Evolutionary conservation across 2,329 filamentous ascomycete species (phyloP).

Genomic region (Hymenoscyphus repandus): DNA sequence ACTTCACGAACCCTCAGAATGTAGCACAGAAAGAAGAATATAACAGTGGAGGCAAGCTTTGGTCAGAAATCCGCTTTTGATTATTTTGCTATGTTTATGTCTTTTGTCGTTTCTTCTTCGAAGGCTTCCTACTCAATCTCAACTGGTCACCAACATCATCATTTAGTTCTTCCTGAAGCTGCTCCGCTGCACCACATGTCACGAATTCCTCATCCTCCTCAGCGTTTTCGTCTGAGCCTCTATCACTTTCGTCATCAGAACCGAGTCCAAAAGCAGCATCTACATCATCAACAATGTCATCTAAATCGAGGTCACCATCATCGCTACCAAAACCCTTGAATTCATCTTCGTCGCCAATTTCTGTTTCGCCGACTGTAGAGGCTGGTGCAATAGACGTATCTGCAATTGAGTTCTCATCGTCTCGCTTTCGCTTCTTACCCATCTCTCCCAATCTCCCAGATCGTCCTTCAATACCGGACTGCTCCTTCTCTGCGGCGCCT

Average conservation of each 20-base stretch:
- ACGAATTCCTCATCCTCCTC: slow-evolving; percentile 35
- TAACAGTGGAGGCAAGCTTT: neutral
- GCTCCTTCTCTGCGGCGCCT: slow-evolving; percentile 42
- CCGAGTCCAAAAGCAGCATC: slow-evolving; percentile 30
- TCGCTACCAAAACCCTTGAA: slow-evolving; percentile 47
- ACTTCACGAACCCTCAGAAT: too few relatives aligned
- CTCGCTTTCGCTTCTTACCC: slow-evolving; percentile 69
- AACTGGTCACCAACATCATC: slow-evolving; percentile 17
- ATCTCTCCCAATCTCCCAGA: slow-evolving; percentile 82
- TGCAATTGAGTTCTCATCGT: slow-evolving; percentile 42
- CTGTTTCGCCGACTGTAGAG: slow-evolving; percentile 26
- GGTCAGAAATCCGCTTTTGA: slow-evolving; percentile 1
- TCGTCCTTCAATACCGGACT: slow-evolving; percentile 60
- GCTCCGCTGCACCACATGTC: slow-evolving; percentile 25
- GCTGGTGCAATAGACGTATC: slow-evolving; percentile 34
- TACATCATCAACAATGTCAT: slow-evolving; percentile 26
- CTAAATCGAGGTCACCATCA: slow-evolving; percentile 25
- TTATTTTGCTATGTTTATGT: slow-evolving; percentile 19
- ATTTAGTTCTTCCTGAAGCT: slow-evolving; percentile 27
- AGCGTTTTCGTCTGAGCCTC: slow-evolving; percentile 38
- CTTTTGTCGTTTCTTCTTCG: slow-evolving; percentile 32
- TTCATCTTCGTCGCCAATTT: slow-evolving; percentile 24
- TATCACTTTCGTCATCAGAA: slow-evolving; percentile 32
- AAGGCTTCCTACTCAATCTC: slow-evolving; percentile 14
- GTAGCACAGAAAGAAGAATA: neutral